These are phyloP conservation scores for Alternaria atra DNA, from an alignment of 2,329 filamentous ascomycete species.

Conservation along the genomic window DNA sequence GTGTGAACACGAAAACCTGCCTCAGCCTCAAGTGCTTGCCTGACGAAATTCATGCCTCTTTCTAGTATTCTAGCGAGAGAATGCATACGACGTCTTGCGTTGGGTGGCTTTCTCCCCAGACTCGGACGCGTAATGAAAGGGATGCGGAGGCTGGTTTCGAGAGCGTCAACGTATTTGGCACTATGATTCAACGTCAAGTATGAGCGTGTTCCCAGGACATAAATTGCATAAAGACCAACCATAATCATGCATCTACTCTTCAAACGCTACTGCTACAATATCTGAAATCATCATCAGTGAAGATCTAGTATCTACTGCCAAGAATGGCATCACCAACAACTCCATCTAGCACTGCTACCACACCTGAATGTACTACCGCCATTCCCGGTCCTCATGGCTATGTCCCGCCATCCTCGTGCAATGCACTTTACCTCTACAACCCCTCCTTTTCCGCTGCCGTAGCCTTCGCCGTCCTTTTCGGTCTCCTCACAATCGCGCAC, in stretches of 20 bases:
- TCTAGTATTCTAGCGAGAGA: not conserved
- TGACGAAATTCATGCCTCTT: not conserved
- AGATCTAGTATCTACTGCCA: not conserved
- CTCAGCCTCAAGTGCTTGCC: not conserved
- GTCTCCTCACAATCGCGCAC: not conserved
- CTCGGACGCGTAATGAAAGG: not conserved
- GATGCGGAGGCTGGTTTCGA: not conserved
- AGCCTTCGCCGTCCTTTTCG: not conserved
- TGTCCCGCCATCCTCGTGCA: not conserved
- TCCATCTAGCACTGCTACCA: not conserved
- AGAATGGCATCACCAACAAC: not conserved
- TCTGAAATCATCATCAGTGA: not conserved
- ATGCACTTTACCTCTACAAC: not conserved
- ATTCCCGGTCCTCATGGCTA: not conserved
- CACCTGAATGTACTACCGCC: not conserved
- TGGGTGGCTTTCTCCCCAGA: accelerated
- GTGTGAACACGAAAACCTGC: not conserved
- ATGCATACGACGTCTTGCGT: not conserved
- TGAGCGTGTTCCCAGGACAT: accelerated
- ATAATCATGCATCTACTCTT: accelerated
- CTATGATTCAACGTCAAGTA: not conserved
- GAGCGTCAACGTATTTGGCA: accelerated
- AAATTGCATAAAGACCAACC: accelerated
- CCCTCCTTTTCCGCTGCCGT: not conserved
- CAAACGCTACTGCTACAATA: not conserved